These are phyloP conservation scores for Bruguiera sexangula DNA, from an alignment of 345 rosid species.

Conservation along the genomic window DNA sequence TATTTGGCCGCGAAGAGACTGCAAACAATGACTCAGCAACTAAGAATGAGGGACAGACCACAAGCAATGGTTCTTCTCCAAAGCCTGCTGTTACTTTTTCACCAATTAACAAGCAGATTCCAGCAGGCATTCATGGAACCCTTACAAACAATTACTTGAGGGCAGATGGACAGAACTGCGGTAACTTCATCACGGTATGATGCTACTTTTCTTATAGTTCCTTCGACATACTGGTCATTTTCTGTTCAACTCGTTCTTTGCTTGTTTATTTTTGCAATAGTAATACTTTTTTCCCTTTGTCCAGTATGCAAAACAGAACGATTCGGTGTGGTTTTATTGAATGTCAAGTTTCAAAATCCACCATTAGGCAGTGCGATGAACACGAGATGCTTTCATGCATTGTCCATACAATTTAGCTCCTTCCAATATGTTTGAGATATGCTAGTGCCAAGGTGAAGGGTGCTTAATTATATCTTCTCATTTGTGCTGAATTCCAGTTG, in stretches of 20 bases:
- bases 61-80: neutral
- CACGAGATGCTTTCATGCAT: too few species aligned
- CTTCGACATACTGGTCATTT: too few species aligned
- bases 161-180: constrained; percentile 31
- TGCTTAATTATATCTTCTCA: too few species aligned
- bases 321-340: neutral
- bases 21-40: neutral
- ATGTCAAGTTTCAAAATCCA: too few species aligned
- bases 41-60: neutral
- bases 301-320: neutral
- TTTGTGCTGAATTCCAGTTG: too few species aligned
- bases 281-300: neutral
- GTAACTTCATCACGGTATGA: constrained; percentile 33
- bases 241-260: neutral
- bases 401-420: too few species aligned
- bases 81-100: constrained; percentile 11
- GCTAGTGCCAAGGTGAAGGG: too few species aligned
- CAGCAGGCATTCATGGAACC: constrained; percentile 25
- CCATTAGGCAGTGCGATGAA: too few species aligned
- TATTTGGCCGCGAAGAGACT: constrained; percentile 18
- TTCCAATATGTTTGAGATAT: too few species aligned
- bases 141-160: constrained; percentile 28
- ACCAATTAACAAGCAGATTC: constrained; percentile 13
- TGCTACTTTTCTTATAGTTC: neutral
- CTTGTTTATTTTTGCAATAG: neutral